phyloP scores from a whole-genome alignment of 495 filamentous ascomycete genomes.

The Aspergillus mulundensis region DNA sequence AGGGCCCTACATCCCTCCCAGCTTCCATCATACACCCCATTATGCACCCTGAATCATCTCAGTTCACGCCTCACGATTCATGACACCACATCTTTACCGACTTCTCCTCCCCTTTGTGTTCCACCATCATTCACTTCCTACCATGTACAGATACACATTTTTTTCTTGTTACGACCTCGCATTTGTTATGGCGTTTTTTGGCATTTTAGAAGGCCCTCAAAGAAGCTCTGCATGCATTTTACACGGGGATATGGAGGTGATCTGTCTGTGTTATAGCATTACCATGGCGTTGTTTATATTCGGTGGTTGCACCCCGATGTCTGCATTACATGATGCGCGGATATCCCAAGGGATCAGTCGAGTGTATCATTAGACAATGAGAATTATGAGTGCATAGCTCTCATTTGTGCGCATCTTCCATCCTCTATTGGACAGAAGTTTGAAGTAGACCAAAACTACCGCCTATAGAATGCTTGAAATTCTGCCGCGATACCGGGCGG shows the following conservation, averaged over 20 bases:
- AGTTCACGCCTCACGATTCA: constrained; percentile 17
- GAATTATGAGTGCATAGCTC: not conserved
- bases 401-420: not conserved
- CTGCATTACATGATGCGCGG: constrained; percentile 25
- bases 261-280: constrained; percentile 8
- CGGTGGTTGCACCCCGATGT: not conserved
- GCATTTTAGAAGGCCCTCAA: constrained; percentile 25
- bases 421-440: too few species aligned
- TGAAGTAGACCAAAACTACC: not conserved
- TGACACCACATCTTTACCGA: constrained; percentile 21
- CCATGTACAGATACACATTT: constrained; percentile 26
- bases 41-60: constrained; percentile 24
- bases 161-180: constrained; percentile 22
- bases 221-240: constrained; percentile 13
- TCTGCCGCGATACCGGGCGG: too few species aligned
- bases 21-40: constrained; percentile 41
- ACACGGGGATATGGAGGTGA: constrained; percentile 9
- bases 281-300: constrained; percentile 23
- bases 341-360: not conserved
- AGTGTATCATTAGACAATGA: not conserved
- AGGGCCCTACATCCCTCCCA: constrained; percentile 26
- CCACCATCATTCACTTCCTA: constrained; percentile 10
- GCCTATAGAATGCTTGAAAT: not conserved
- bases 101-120: constrained; percentile 1
- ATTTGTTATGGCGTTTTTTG: constrained; percentile 32